A percentile compares a stretch with the other conserved stretches of the same genome.
These are phyloP conservation scores for Musa itinerans DNA, from an alignment of 176 grass and related monocot genomes.

Conservation along the genomic window DNA sequence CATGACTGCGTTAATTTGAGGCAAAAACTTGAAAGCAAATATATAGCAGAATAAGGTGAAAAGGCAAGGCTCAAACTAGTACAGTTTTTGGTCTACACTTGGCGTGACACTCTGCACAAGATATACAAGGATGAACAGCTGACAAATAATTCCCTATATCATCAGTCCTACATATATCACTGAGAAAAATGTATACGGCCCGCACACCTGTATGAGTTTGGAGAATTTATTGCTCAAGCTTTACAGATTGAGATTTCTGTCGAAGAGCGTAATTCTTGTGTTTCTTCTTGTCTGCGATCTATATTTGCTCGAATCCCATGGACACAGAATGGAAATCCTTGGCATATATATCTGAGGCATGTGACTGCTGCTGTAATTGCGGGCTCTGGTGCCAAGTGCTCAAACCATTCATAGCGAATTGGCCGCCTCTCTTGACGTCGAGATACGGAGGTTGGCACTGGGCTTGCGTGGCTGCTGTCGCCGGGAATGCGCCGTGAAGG, in stretches of 20 bases:
- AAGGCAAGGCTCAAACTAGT: neutral
- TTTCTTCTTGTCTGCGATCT: neutral
- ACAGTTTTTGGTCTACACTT: neutral
- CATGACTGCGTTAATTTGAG: neutral
- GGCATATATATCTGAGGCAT: slow-evolving; percentile 15
- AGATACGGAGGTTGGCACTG: slow-evolving; percentile 43
- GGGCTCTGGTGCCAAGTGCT: neutral
- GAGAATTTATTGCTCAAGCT: neutral
- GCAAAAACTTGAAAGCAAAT: neutral
- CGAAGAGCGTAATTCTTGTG: no score
- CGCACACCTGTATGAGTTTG: slow-evolving; percentile 1
- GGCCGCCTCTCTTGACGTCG: neutral
- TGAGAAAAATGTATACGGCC: neutral
- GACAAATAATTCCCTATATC: neutral
- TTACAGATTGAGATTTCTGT: neutral
- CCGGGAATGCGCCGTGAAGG: slow-evolving; percentile 45
- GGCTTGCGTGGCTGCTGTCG: slow-evolving; percentile 36
- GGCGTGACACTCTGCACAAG: neutral
- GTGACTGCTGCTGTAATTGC: slow-evolving; percentile 33
- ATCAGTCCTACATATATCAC: neutral
- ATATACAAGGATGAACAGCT: neutral
- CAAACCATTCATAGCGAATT: neutral
- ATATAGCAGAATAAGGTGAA: neutral
- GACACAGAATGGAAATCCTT: neutral
- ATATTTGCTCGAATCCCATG: neutral